Percentiles rank a stretch among this genome's conserved stretches.
Evolutionary conservation across 768 basidiomycete genomes (phyloP).

Genomic region (Pilatotrama ljubarskyi): DNA sequence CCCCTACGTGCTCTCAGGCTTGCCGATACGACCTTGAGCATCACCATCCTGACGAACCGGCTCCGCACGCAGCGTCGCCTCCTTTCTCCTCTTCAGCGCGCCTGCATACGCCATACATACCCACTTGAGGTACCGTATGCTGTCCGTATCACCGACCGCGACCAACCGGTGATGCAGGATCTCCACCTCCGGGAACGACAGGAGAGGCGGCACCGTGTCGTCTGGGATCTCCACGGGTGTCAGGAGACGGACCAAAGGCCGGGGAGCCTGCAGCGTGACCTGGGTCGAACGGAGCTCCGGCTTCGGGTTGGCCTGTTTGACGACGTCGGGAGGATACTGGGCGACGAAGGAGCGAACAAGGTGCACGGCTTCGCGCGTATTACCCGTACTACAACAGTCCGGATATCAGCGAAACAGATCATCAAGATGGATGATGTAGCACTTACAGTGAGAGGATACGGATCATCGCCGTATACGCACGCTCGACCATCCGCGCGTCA

Average conservation of each 20-base stretch:
- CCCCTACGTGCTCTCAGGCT: background rate
- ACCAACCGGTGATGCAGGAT: slow-evolving; percentile 75
- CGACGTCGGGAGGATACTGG: slow-evolving; percentile 58
- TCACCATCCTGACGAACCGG: background rate
- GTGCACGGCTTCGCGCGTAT: slow-evolving; percentile 44
- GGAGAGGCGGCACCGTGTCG: slow-evolving; percentile 75
- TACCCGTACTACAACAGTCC: slow-evolving; percentile 39
- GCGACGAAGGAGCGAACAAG: slow-evolving; percentile 61
- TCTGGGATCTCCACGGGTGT: slow-evolving; percentile 63
- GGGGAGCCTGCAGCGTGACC: slow-evolving; percentile 50
- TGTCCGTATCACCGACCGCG: slow-evolving; percentile 28
- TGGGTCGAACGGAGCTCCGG: slow-evolving; percentile 58
- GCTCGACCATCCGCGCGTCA: slow-evolving; percentile 59
- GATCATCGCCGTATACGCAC: slow-evolving; percentile 68
- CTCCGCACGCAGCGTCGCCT: slow-evolving; percentile 40
- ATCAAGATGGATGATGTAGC: background rate
- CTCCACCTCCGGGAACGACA: slow-evolving; percentile 78
- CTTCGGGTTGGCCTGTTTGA: slow-evolving; percentile 40
- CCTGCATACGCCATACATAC: slow-evolving; percentile 72
- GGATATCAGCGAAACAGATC: background rate
- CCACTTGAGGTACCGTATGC: slow-evolving; percentile 72
- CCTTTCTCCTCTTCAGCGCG: slow-evolving; percentile 61
- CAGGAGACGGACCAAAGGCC: slow-evolving; percentile 73
- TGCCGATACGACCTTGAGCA: background rate
- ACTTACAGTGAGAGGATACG: slow-evolving; percentile 63